Evolutionary conservation across 140 eudicot genomes (phyloP).

Genomic region (Oenanthe javanica): DNA sequence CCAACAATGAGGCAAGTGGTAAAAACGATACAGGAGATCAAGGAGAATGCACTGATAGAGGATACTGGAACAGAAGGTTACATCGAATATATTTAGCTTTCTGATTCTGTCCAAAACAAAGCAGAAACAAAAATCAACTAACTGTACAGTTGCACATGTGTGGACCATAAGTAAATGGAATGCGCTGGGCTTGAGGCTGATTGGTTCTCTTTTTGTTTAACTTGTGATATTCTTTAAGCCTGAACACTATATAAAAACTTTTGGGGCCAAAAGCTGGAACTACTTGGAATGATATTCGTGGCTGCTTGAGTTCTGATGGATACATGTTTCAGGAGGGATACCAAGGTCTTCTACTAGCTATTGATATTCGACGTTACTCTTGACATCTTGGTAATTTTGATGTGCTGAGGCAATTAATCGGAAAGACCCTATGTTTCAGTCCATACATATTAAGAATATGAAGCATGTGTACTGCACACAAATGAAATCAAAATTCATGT

Average conservation of each 20-base stretch:
- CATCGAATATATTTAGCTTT: background rate
- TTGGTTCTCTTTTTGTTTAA: background rate
- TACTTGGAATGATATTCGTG: background rate
- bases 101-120: background rate
- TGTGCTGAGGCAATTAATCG: background rate
- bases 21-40: conserved; percentile 5
- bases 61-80: background rate
- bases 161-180: background rate
- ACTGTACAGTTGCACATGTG: background rate
- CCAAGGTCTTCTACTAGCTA: background rate
- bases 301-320: background rate
- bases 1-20: conserved; percentile 11
- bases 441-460: background rate
- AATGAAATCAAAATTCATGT: background rate
- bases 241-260: background rate
- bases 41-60: conserved; percentile 3
- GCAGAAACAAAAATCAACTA: background rate
- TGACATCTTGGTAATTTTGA: background rate
- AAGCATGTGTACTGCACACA: conserved; percentile 4
- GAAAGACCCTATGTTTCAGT: background rate
- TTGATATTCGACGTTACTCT: background rate
- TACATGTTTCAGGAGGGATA: background rate
- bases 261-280: background rate
- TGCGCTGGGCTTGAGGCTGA: background rate
- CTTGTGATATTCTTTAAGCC: background rate